Base-by-base conservation (phyloP, 371 early-diverging fungal genomes). In the Mortierella sp. region DNA sequence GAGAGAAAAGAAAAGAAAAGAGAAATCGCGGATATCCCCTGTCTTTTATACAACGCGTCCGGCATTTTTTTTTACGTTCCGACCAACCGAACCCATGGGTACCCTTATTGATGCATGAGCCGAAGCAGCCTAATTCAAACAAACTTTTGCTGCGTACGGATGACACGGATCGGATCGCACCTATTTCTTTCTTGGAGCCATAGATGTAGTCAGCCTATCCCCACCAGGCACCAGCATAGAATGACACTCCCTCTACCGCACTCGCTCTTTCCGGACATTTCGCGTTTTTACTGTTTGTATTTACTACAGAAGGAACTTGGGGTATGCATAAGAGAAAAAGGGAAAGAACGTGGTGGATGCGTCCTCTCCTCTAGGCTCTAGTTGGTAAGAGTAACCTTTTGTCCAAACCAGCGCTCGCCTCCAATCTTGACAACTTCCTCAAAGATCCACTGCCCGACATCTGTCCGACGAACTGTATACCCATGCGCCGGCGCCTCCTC, bases 401-500 rank as follows among this genome's bases (percentile, higher is more conserved):
- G 37, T 2, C 66, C 44, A 53, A 53, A 44, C 9, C 19, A 52
- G 19, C 14, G 3, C 34, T 34, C 43, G 1, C 47, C 67, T 5
- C 37, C 58, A 7, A 24, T 39, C 39, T n/a, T 40, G 31, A 72
- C 26, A 31, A 34, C 41, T 34, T 70, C 63, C 19, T 58, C 63
- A 61, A 61, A 70, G 63, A 70, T 44, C 70, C 70, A 70, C 22
- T 61, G 45, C 13, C 70, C 70, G 2, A 70, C 70, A 40, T 70
- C 70, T 3, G 58, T 45, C 13, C 63, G 55, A 26, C 39, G 61
- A 22, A 61, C 41, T 0, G 63, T 43, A 63, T 70, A 70, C 2
- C 70, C 70, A 9, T 61, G 4, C 2, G 70, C 63, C 1, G 70
- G 70, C 22, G 58, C 44, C 4, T 44, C 52, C 40, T 65, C 73